Base-by-base conservation (phyloP, 192 early-diverging fungal species). In the Backusella morwellensis region DNA sequence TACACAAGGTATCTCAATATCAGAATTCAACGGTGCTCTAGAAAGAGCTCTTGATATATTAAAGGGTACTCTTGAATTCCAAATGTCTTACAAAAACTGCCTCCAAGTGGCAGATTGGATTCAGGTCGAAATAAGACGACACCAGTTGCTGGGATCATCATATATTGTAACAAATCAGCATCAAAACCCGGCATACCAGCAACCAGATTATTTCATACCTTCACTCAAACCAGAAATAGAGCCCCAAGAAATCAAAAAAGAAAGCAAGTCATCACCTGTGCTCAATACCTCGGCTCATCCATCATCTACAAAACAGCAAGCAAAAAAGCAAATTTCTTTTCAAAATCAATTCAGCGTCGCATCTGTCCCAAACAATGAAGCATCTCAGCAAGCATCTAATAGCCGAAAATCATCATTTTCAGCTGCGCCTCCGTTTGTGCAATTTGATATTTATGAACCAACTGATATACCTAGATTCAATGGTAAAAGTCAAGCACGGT, bases 21-120 rank as follows among this genome's bases (percentile, higher is more conserved):
- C 44, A 12, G 78, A 79, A 12, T 73, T 80, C 3, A 74, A 42
- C 5, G 38, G 42, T 67, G 76, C 66, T 14, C 76, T 83, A 7
- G 34, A 38, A 7, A 80, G 69, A 21, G 47, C 82, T 7, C 42
- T 70, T 14, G n/a, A 68, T 29, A 74, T 83, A 6, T 12, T 83
- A 35, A 72, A 77, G 19, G 36, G 47, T 29, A 79, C 82, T 19
- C 35, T 44, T 0, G 82, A 83, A 56, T 83, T 44, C 40, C 59
- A 70, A 40, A 80, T 68, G 1, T 44, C 68, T 3, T 68, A 68
- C 21, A 72, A 76, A 36, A 77, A 83, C 26, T 80, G 75, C 54
- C 44, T 75, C 3, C 68, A 79, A 54, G 75, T 80, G 19, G 67
- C 69, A 26, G 76, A 79, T 41, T 83, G 82, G 82, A 73, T 83